Evolutionary conservation across 1,284 basidiomycete genomes (phyloP).

Genomic region (Ganoderma sinense): DNA sequence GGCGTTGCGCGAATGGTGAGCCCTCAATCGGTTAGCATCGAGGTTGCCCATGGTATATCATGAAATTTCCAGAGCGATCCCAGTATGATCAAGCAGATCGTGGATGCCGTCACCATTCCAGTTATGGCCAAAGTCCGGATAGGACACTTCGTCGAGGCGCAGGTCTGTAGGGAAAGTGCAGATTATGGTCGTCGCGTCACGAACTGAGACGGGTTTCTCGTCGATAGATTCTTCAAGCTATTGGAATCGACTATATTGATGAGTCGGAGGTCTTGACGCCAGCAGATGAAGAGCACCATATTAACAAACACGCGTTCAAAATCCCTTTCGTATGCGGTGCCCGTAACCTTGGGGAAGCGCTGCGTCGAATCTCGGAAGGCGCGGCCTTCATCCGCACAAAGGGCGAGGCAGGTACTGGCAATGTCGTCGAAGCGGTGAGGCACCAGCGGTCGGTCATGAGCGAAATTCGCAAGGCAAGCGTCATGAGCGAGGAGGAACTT

Average conservation of each 20-base stretch:
- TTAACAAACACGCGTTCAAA: conserved; percentile 93
- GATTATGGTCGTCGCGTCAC: not conserved
- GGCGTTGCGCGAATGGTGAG: conserved; percentile 94
- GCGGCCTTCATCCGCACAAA: conserved; percentile 98
- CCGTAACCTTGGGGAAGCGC: conserved; percentile 88
- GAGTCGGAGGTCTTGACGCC: conserved; percentile 97
- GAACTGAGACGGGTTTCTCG: conserved; percentile 4
- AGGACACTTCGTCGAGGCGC: conserved; percentile 96
- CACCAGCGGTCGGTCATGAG: conserved; percentile 87
- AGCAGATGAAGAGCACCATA: conserved; percentile 86
- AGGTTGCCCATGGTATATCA: conserved; percentile 10
- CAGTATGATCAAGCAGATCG: conserved; percentile 96
- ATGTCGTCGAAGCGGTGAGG: conserved; percentile 96
- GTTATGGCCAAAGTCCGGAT: conserved; percentile 96
- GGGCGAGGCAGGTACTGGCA: conserved; percentile 97
- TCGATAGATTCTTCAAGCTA: conserved; percentile 88
- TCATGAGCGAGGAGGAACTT: conserved; percentile 95
- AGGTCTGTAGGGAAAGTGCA: conserved; percentile 53
- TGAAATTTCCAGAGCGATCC: conserved; percentile 80
- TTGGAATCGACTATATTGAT: conserved; percentile 99
- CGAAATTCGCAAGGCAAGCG: conserved; percentile 87
- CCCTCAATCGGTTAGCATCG: conserved; percentile 13
- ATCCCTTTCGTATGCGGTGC: conserved; percentile 88
- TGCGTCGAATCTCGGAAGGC: conserved; percentile 96
- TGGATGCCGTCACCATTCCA: conserved; percentile 90